Evolutionary conservation across 768 basidiomycete species (phyloP), one percentile per base, ranked within the genome.

Genomic region (Trametes cubensis): DNA sequence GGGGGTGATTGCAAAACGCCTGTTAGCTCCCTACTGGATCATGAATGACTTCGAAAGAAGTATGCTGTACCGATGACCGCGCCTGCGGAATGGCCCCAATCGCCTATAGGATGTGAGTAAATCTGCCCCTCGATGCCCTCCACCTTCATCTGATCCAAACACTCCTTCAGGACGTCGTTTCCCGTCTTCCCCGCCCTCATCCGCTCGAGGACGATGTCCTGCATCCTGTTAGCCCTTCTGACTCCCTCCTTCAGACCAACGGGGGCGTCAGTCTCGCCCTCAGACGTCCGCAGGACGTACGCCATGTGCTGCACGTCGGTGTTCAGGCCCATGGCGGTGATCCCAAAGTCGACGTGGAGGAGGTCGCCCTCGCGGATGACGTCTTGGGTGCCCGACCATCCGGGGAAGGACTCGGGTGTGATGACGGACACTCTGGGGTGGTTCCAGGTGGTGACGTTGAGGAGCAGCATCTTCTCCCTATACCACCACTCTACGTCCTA

Each of bases 241-340:
- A 84, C 60, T 15, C 82, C 83, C 26, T 77, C 75, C 59, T 77
- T 76, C 39, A 83, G 72, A 21, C 78, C 77, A 20, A 71, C 69
- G 7, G 82, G 82, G 0, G 74, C 80, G 45, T 78, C 73, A 8
- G 62, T 75, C 68, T 84, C 82, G 23, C 77, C 74, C 18, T 69
- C 58, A 10, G 68, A 66, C 2, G 75, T 69, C 17, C 77, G 77
- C 21, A 83, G 77, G 57, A 85, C 82, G 67, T 85, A 83, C 11
- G 80, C 81, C 74, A 84, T 76, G 61, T 84, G 83, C 64, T 84
- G 83, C 0, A 81, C 81, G 66, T 85, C 83, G 30, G 82, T 85
- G 64, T 83, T 81, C 72, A 85, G 68, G 30, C 79, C 78, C 77
- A 84, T 79, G 7, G 81, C 81, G 25, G 79, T 80, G 59, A 85